Evolutionary conservation across 805 yeast species (phyloP), one percentile per base, ranked within the genome.

Genomic region (Suhomyces tanzawaensis): DNA sequence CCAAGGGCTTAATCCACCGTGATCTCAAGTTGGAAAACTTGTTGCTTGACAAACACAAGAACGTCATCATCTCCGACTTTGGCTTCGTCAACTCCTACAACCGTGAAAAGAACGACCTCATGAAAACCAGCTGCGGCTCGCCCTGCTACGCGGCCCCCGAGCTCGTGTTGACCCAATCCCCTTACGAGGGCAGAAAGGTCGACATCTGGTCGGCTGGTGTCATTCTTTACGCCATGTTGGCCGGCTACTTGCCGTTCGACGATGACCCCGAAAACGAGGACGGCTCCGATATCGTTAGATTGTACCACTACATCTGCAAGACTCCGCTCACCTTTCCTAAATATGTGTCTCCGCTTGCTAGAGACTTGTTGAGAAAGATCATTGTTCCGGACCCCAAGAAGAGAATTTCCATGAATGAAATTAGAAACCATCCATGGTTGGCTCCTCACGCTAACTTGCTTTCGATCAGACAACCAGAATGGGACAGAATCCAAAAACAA

Each of bases 121-220:
- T 91, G 98, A 82, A 81, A 57, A 91, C 98, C 1, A 79, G 90
- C 25, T 91, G 99, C 61, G 99, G 99, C 1, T 87, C 96, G 3
- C 99, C 99, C 1, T 91, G 99, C 60, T 91, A 91, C 62, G 99
- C 99, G 0, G 99, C 99, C 1, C 99, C 99, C 0, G 99, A 93
- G 58, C 67, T 93, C 41, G 99, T 93, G 3, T 82, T 89, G 21
- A 83, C 91, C 9, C 86, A 81, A 46, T 76, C 81, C 37, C 89
- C 95, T 12, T 93, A 93, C 58, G 88, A 85, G 49, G 97, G 96
- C 16, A 77, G 88, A 45, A 89, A 88, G 62, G 97, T 88, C 22
- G 99, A 93, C 63, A 84, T 90, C 29, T 93, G 99, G 99, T 87
- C 96, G 0, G 80, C 95, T 52, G 99, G 99, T 42, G 90, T 93